Conservation (phyloP, 345 rosid species). For the Eutrema yunnanense region DNA sequence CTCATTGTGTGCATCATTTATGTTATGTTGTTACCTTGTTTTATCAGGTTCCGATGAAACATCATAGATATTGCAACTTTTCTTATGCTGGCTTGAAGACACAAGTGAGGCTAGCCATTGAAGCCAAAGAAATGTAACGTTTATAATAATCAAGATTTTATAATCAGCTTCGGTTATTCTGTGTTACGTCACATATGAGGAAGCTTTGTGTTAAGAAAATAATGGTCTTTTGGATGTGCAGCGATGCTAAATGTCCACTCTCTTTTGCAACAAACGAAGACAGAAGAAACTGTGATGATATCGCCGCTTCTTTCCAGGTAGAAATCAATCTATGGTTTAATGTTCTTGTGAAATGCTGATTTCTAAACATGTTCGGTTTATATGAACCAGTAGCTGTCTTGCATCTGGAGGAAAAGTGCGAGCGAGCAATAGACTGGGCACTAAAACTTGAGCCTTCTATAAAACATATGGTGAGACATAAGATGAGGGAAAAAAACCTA, state of each 20-base stretch:
- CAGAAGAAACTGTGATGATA: conserved; percentile 75
- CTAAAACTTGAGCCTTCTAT: conserved; percentile 78
- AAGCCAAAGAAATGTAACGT: conserved; percentile 66
- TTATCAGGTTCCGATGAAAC: conserved; percentile 73
- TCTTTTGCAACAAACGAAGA: conserved; percentile 64
- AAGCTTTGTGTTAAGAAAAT: not conserved
- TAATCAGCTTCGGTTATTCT: not conserved
- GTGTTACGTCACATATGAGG: not conserved
- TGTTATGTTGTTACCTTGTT: not conserved
- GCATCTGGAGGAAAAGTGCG: conserved; percentile 93
- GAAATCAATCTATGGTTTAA: not conserved
- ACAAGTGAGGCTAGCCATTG: conserved; percentile 89
- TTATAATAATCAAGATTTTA: not conserved
- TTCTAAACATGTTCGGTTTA: not conserved
- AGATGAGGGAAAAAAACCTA: not conserved
- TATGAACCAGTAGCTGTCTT: conserved; percentile 70
- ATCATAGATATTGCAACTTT: conserved; percentile 89
- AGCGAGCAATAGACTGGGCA: conserved; percentile 91
- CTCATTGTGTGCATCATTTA: not conserved
- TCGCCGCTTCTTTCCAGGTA: conserved; percentile 99
- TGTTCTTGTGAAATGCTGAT: not conserved
- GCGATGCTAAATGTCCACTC: conserved; percentile 61
- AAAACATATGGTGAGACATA: conserved; percentile 52
- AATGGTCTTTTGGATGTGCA: conserved; percentile 30
- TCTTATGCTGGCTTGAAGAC: conserved; percentile 97